Percentiles rank a stretch among this genome's conserved stretches.
phyloP scores from a whole-genome alignment of 768 basidiomycete species.

The Agaricus blazei region DNA sequence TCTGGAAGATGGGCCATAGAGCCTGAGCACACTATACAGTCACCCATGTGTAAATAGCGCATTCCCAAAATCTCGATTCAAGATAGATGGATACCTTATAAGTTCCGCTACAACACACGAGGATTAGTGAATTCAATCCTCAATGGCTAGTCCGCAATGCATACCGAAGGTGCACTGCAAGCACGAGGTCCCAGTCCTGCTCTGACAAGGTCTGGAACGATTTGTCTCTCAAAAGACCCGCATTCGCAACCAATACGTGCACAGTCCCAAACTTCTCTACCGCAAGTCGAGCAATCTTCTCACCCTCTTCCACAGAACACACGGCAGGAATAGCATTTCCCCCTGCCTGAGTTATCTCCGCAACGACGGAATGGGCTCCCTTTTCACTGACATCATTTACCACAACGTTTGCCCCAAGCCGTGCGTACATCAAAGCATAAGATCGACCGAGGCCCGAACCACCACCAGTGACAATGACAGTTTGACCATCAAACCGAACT shows the following conservation, averaged over 20 bases:
- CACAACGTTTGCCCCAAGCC: constrained; percentile 93
- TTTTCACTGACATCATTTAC: constrained; percentile 93
- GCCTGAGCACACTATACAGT: constrained; percentile 80
- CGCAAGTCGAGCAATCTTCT: constrained; percentile 81
- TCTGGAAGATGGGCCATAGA: constrained; percentile 94
- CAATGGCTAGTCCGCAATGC: constrained; percentile 9
- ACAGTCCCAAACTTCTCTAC: constrained; percentile 84
- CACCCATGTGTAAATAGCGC: background rate
- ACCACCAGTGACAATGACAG: constrained; percentile 91
- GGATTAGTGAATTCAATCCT: constrained; percentile 1
- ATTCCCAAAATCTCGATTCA: background rate
- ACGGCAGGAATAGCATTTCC: constrained; percentile 83
- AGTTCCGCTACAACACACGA: constrained; percentile 53
- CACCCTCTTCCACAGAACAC: constrained; percentile 89
- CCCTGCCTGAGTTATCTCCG: constrained; percentile 83
- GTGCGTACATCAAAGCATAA: constrained; percentile 89
- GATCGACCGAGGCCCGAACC: constrained; percentile 91
- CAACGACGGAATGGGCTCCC: constrained; percentile 75
- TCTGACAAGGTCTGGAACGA: constrained; percentile 87
- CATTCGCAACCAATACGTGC: constrained; percentile 88
- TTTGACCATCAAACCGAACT: constrained; percentile 84
- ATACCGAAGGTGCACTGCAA: constrained; percentile 78
- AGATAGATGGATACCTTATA: constrained; percentile 57
- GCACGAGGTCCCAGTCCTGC: constrained; percentile 91
- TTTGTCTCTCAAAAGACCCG: constrained; percentile 91